Conservation (phyloP, 768 basidiomycete species). For the Mycena galericulata region DNA sequence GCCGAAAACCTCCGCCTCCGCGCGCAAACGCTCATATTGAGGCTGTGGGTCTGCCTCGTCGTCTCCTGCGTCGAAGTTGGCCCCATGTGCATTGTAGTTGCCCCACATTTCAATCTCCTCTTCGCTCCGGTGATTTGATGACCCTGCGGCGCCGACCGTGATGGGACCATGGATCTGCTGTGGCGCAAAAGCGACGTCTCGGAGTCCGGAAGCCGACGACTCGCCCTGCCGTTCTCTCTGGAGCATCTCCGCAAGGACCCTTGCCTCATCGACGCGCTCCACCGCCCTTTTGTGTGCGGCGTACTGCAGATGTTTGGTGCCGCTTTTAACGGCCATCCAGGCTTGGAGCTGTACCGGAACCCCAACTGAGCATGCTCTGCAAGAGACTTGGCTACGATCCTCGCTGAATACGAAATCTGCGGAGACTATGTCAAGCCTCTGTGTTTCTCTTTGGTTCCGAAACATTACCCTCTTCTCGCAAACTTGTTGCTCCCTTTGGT, state of each 20-base stretch:
- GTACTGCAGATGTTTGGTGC: neutral
- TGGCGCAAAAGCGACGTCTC: too few relatives aligned
- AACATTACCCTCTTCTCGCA: neutral
- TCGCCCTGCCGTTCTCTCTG: too few relatives aligned
- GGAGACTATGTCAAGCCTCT: neutral
- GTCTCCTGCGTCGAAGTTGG: constrained; percentile 15
- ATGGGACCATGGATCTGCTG: too few relatives aligned
- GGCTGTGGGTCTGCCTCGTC: neutral
- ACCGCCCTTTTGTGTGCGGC: neutral
- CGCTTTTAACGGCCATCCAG: neutral
- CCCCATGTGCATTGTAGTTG: constrained; percentile 2
- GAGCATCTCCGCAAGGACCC: too few relatives aligned
- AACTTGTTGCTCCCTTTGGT: neutral
- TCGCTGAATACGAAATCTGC: constrained; percentile 2
- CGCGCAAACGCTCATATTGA: neutral
- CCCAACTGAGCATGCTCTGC: neutral
- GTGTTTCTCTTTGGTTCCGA: neutral
- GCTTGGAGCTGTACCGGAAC: neutral
- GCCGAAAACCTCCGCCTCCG: constrained; percentile 8
- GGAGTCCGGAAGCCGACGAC: too few relatives aligned
- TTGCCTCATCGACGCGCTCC: neutral
- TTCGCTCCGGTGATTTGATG: too few relatives aligned
- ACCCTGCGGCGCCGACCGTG: too few relatives aligned
- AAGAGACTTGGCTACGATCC: neutral
- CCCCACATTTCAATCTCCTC: constrained; percentile 13